These are phyloP conservation scores for Helotiales sp. DNA, from an alignment of 2,329 filamentous ascomycete genomes.

Conservation along the genomic window DNA sequence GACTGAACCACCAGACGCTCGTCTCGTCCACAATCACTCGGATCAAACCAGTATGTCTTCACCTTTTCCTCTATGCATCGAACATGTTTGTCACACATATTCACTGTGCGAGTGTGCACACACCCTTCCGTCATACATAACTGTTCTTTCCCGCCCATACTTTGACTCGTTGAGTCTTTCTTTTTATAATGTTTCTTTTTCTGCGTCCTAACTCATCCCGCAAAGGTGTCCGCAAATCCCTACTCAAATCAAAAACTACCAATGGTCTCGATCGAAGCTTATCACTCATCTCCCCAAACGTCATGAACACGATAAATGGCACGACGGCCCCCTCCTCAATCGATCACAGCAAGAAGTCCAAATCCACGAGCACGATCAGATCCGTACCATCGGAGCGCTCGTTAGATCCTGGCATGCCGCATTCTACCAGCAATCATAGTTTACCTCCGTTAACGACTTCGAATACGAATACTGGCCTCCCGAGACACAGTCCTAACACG, in stretches of 20 bases:
- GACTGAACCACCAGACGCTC: neutral
- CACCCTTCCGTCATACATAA: no score
- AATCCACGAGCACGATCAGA: slow-evolving; percentile 28
- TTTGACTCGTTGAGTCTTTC: no score
- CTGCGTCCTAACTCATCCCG: no score
- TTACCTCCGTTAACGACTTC: slow-evolving; percentile 19
- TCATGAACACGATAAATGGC: slow-evolving; percentile 31
- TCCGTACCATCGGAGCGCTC: slow-evolving; percentile 30
- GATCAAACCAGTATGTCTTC: neutral
- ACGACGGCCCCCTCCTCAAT: slow-evolving; percentile 6
- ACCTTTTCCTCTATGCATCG: neutral
- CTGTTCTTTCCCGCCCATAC: no score
- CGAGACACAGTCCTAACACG: slow-evolving; percentile 25
- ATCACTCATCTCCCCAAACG: slow-evolving; percentile 28
- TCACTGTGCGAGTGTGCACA: no score
- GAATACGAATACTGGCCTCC: slow-evolving; percentile 15
- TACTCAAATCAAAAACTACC: slow-evolving; percentile 8
- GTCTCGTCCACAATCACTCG: neutral
- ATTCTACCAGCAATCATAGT: slow-evolving; percentile 15
- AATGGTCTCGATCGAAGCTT: slow-evolving; percentile 27
- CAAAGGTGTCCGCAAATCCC: slow-evolving; percentile 4
- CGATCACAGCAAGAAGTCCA: slow-evolving; percentile 15
- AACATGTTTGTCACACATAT: neutral
- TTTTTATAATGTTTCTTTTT: no score
- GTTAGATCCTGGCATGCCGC: slow-evolving; percentile 22